Evolutionary conservation across 108 stramenopile species (phyloP).

Genomic region (Cyclotella atomus): DNA sequence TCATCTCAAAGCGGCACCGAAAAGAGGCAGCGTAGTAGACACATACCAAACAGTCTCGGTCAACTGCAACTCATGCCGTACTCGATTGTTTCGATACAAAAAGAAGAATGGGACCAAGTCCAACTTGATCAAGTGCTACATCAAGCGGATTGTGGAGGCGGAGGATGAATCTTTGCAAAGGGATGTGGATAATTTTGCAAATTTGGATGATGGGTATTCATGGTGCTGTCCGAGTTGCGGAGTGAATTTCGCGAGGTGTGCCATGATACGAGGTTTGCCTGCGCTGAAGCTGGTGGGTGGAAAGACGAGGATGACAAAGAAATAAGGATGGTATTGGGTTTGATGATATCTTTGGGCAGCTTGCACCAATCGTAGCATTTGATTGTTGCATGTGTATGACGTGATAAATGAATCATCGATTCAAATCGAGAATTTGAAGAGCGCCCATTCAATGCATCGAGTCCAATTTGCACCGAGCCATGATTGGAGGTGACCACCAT

Average conservation of each 20-base stretch:
- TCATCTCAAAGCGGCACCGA: conserved; percentile 45
- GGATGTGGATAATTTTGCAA: not conserved
- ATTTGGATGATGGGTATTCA: not conserved
- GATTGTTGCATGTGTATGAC: not conserved
- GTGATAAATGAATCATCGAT: not conserved
- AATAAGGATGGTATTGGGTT: conserved; percentile 32
- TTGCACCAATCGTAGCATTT: not conserved
- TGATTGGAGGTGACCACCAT: not conserved
- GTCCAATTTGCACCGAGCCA: not conserved
- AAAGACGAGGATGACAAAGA: conserved; percentile 77
- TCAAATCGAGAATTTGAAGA: not conserved
- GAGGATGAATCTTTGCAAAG: conserved; percentile 51
- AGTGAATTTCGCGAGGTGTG: conserved; percentile 53
- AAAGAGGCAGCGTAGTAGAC: conserved; percentile 58
- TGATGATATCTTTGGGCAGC: not conserved
- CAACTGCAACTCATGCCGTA: conserved; percentile 61
- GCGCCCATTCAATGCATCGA: not conserved
- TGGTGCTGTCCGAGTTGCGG: conserved; percentile 40
- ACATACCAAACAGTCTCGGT: conserved; percentile 74
- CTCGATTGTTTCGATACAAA: conserved; percentile 72
- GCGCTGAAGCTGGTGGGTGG: conserved; percentile 70
- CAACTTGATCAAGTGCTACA: conserved; percentile 73
- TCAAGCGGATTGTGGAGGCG: conserved; percentile 58
- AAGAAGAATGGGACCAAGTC: conserved; percentile 80
- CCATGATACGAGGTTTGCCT: conserved; percentile 43